These are phyloP conservation scores for Geotrichum reessii DNA, from an alignment of 1,139 yeast species.

Conservation along the genomic window DNA sequence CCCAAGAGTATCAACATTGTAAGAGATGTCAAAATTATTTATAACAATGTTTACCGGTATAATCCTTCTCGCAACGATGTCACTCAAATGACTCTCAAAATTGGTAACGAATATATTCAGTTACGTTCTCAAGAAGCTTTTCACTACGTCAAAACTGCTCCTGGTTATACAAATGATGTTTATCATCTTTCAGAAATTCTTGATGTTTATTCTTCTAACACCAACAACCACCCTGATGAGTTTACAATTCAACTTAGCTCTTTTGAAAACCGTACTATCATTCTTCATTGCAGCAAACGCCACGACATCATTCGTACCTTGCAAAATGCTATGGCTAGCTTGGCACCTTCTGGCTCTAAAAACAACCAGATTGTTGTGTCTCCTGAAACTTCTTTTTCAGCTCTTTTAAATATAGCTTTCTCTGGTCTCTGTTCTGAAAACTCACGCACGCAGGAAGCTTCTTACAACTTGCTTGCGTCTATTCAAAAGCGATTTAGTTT, in stretches of 20 bases:
- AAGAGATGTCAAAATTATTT: slow-evolving; percentile 27
- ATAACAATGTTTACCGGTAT: slow-evolving; percentile 19
- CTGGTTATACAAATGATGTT: slow-evolving; percentile 29
- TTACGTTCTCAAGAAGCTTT: slow-evolving; percentile 47
- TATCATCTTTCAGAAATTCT: slow-evolving; percentile 38
- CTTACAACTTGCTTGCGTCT: slow-evolving; percentile 61
- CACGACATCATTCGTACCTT: slow-evolving; percentile 30
- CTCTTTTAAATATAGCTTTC: slow-evolving; percentile 55
- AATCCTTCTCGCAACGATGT: slow-evolving; percentile 15
- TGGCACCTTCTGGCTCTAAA: slow-evolving; percentile 12
- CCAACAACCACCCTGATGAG: slow-evolving; percentile 41
- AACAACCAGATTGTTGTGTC: slow-evolving; percentile 2
- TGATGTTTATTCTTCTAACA: slow-evolving; percentile 49
- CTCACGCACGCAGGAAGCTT: slow-evolving; percentile 55
- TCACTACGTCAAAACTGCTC: slow-evolving; percentile 40
- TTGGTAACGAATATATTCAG: slow-evolving; percentile 69
- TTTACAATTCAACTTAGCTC: slow-evolving; percentile 48
- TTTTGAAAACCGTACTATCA: slow-evolving; percentile 20
- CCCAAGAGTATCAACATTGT: slow-evolving; percentile 23
- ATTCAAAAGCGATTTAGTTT: slow-evolving; percentile 56
- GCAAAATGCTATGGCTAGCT: slow-evolving; percentile 24
- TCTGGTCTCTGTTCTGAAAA: slow-evolving; percentile 61
- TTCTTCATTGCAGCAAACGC: slow-evolving; percentile 21
- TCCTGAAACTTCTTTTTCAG: slow-evolving; percentile 12
- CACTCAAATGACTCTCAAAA: slow-evolving; percentile 47